Evolutionary conservation across 495 filamentous ascomycete species (phyloP), one percentile per base, ranked within the genome.

Genomic region (Antarctomyces pellizariae): DNA sequence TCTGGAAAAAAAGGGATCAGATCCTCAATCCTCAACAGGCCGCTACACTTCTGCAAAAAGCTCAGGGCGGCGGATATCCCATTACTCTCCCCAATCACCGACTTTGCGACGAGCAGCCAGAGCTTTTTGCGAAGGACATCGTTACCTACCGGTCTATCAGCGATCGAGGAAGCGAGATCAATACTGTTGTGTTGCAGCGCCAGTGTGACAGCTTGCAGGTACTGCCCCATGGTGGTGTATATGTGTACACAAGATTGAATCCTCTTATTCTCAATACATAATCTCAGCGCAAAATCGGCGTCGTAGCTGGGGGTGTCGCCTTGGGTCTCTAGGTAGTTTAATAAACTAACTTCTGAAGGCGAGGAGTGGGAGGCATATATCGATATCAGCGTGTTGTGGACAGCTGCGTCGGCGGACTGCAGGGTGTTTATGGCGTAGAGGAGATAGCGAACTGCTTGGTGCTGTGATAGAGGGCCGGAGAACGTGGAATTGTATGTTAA

Each of bases 1-100:
- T 97, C 86, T 0, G 86, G 89, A 54, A 97, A 97, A 53, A 93
- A 92, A 0, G 89, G 86, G 21, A 97, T 92, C 12, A 97, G 52
- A 40, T 97, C 89, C 43, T 97, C 86, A 37, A 97, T 97, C 34
- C 72, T 70, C 10, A 97, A 64, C 2, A 95, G 56, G 32, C 90
- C 78, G n/a, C n/a, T n/a, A 47, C 84, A 93, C 8, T 77, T 74
- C 36, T 74, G 72, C 8, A 97, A 59, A 45, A 97, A 92, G 32
- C 90, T 80, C 25, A 97, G 86, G 11, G 86, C 86, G 22, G 77
- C 70, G 49, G 92, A 91, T 58, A 93, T 91, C 19, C 78, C 75
- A 24, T 69, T 72, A 3, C 66, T 67, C 39, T 83, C 68, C 1
- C 62, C 63, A 34, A 97, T 91, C 26, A 92, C 89, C 33, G 83